Conservation (phyloP, 2,329 filamentous ascomycete species). For the Paecilomyces dactylethromorphus region DNA sequence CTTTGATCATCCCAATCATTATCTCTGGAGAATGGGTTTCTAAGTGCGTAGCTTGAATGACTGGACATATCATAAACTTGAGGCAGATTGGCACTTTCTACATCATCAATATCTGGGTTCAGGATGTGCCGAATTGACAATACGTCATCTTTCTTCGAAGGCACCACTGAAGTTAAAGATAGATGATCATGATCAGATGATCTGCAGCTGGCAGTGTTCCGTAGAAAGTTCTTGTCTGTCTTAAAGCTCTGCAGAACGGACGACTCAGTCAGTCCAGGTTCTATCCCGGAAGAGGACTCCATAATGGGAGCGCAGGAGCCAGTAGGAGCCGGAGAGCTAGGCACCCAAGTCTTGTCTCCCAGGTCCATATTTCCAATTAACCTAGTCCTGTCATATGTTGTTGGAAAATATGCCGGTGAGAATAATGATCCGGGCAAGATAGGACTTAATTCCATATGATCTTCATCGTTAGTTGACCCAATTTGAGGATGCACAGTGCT, state of each 20-base stretch:
- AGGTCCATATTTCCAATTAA: background rate
- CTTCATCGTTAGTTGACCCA: background rate
- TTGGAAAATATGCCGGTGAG: background rate
- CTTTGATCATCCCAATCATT: background rate
- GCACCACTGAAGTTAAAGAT: background rate
- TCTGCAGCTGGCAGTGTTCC: background rate
- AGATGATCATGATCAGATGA: background rate
- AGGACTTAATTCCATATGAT: background rate
- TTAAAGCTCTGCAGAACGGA: background rate
- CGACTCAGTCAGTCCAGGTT: background rate
- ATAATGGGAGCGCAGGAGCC: background rate
- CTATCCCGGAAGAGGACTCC: background rate
- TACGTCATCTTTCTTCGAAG: background rate
- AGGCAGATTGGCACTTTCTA: background rate
- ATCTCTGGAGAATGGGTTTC: background rate
- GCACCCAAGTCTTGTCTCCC: background rate
- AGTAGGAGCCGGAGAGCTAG: background rate
- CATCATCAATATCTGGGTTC: background rate
- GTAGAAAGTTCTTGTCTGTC: background rate
- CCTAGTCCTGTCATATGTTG: background rate
- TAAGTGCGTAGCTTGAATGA: background rate
- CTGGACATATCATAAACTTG: background rate
- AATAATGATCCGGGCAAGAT: background rate
- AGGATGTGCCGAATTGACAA: background rate
- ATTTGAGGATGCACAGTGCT: background rate